A percentile compares a stretch with the other conserved stretches of the same genome.
phyloP scores from a whole-genome alignment of 23 red algal genomes.

The Agarophyton chilense region DNA sequence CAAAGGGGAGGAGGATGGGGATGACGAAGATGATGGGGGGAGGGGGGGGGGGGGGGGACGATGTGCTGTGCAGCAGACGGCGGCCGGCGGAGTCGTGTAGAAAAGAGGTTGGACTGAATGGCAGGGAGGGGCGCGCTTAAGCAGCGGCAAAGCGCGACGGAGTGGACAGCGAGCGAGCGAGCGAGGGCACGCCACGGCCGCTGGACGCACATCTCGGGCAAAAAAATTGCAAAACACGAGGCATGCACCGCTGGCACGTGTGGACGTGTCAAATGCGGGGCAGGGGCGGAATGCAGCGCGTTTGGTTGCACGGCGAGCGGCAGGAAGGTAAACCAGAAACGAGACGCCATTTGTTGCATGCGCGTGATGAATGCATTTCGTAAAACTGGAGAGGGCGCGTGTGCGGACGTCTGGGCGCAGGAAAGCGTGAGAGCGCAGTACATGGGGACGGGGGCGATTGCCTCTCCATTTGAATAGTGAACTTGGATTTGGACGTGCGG shows the following conservation, averaged over 20 bases:
- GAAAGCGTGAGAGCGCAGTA: no score
- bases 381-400: no score
- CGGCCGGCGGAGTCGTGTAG: slow-evolving; percentile 23
- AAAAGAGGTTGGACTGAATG: neutral
- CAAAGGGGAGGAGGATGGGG: neutral
- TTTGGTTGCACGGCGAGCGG: neutral
- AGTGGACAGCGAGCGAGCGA: neutral
- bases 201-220: neutral
- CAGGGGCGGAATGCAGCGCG: neutral
- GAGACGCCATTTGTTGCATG: no score
- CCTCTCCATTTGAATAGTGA: no score
- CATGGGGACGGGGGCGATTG: no score
- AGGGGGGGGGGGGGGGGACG: neutral
- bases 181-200: neutral
- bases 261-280: neutral
- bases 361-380: no score
- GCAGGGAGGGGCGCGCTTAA: neutral
- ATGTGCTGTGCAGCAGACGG: neutral
- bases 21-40: neutral
- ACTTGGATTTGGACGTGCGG: no score
- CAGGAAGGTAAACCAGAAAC: no score
- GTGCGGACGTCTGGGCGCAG: no score
- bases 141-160: neutral
- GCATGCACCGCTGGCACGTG: neutral
- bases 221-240: neutral